phyloP scores from a whole-genome alignment of 768 basidiomycete genomes.

The Phallus indusiatus region DNA sequence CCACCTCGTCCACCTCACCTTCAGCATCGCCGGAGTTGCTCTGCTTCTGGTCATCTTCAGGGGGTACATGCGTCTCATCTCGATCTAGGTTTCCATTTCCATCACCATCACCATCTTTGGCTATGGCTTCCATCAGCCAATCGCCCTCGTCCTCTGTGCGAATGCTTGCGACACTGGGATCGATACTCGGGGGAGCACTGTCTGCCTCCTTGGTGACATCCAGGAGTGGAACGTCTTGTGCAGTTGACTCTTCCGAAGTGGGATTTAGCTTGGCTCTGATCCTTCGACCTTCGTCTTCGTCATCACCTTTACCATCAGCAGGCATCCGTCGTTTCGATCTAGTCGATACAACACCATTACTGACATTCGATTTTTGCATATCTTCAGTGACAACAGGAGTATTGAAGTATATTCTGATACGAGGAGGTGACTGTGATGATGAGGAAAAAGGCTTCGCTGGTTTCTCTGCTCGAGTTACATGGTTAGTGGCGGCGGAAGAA shows the following conservation, averaged over 20 bases:
- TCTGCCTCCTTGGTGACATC: constrained; percentile 34
- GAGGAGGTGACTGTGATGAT: constrained; percentile 30
- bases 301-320: constrained; percentile 74
- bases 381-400: constrained; percentile 80
- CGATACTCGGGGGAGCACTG: constrained; percentile 62
- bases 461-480: constrained; percentile 6
- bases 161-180: constrained; percentile 7
- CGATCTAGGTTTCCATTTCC: constrained; percentile 41
- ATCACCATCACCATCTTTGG: constrained; percentile 53
- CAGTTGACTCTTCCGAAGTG: constrained; percentile 41
- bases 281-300: constrained; percentile 61
- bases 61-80: constrained; percentile 23
- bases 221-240: constrained; percentile 32
- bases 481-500: constrained; percentile 9
- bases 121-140: constrained; percentile 86
- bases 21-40: constrained; percentile 18
- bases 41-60: not conserved
- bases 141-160: constrained; percentile 59
- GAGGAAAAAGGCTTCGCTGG: constrained; percentile 34
- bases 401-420: constrained; percentile 88
- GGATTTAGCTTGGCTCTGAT: constrained; percentile 24
- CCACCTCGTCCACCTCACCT: not conserved
- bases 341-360: constrained; percentile 42
- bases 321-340: constrained; percentile 77
- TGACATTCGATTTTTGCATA: constrained; percentile 51